Conservation (phyloP, 225 moss, liverwort and hornwort species). For the Antitrichia curtipendula region DNA sequence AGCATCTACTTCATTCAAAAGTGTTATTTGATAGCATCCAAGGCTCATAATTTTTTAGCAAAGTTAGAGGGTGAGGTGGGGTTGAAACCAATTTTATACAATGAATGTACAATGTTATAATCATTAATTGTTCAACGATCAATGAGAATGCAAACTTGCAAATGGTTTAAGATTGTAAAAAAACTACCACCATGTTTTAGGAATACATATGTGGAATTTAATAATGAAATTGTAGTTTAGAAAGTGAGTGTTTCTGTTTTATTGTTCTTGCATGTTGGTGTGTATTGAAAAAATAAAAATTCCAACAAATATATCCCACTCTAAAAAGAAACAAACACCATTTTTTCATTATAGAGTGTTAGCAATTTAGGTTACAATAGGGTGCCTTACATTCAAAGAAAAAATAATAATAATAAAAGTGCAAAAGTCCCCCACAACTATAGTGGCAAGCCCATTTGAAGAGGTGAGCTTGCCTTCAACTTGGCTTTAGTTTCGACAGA, state of each 20-base stretch:
- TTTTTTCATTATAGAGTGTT: background rate
- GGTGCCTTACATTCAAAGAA: background rate
- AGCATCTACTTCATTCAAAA: background rate
- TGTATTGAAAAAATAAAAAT: background rate
- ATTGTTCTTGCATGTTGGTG: rapidly evolving
- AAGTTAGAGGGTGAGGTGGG: background rate
- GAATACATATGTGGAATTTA: background rate
- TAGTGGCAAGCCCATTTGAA: background rate
- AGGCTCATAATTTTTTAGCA: background rate
- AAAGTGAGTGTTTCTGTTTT: background rate
- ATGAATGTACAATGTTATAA: background rate
- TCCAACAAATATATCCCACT: background rate
- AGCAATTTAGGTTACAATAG: background rate
- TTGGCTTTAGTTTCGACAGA: background rate
- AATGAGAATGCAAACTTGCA: background rate
- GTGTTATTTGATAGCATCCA: rapidly evolving
- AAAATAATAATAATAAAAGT: too few species aligned
- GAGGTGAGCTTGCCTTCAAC: rapidly evolving
- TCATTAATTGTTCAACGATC: background rate
- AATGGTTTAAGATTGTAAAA: background rate
- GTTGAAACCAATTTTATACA: rapidly evolving
- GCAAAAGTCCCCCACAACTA: rapidly evolving
- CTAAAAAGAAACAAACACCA: background rate
- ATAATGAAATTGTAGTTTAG: background rate
- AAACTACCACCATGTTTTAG: background rate